Conservation (phyloP, 345 rosid genomes). For the Citropsis articulata region DNA sequence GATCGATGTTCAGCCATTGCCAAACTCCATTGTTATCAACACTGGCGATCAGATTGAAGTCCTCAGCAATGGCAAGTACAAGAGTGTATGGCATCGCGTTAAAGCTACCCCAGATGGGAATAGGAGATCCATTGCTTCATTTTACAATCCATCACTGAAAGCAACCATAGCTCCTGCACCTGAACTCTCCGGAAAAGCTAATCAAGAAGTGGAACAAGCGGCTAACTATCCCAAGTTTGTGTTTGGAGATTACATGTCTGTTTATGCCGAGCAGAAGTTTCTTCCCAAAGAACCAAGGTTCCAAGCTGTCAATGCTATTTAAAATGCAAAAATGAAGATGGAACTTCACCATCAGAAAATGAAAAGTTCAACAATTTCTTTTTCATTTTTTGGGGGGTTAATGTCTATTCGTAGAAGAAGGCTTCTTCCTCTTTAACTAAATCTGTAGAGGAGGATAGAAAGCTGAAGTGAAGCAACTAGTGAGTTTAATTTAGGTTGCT, state of each 20-base stretch:
- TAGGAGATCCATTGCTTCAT: conserved; percentile 82
- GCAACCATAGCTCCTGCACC: conserved; percentile 79
- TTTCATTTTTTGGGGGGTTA: neutral
- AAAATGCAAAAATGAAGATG: conserved; percentile 9
- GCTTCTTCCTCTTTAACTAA: conserved; percentile 22
- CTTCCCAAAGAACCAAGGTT: conserved; percentile 86
- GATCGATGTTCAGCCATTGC: conserved; percentile 85
- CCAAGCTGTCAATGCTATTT: conserved; percentile 56
- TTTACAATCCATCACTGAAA: conserved; percentile 71
- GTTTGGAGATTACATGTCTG: conserved; percentile 91
- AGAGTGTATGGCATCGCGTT: conserved; percentile 88
- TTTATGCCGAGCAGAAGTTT: conserved; percentile 87
- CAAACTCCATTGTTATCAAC: conserved; percentile 72
- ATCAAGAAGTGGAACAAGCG: conserved; percentile 20
- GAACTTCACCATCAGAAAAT: conserved; percentile 3
- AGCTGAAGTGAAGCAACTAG: conserved; percentile 12
- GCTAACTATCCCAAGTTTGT: conserved; percentile 62
- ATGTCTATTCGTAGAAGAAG: neutral
- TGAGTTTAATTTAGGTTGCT: neutral
- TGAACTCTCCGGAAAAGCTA: conserved; percentile 24
- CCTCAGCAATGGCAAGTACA: conserved; percentile 79
- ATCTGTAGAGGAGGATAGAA: conserved; percentile 14
- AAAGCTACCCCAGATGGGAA: conserved; percentile 49
- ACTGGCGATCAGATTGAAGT: conserved; percentile 96
- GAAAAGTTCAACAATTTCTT: neutral